Percentiles rank a stretch among this genome's conserved stretches.
phyloP scores from a whole-genome alignment of 768 basidiomycete genomes.

The Mycena epipterygia region DNA sequence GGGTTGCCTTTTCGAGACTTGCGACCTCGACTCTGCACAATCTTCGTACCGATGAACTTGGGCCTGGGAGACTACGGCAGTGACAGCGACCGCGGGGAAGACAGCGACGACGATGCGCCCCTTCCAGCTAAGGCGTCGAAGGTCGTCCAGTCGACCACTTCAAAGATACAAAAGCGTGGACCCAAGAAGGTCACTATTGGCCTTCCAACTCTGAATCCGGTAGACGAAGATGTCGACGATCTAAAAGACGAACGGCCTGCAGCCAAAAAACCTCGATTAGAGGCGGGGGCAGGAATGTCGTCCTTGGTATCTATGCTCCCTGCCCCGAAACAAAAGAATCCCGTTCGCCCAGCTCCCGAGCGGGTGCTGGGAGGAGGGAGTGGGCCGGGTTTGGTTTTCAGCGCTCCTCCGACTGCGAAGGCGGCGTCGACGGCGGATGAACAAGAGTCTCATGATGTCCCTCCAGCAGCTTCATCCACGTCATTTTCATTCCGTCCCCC shows the following conservation, averaged over 20 bases:
- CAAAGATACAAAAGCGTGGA: conserved; percentile 52
- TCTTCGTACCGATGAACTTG: conserved; percentile 64
- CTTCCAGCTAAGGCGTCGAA: background rate
- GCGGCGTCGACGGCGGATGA: conserved; percentile 44
- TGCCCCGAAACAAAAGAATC: conserved; percentile 71
- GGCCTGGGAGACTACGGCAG: conserved; percentile 86
- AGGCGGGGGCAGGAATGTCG: conserved; percentile 71
- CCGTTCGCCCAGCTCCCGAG: conserved; percentile 57
- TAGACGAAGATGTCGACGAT: conserved; percentile 54
- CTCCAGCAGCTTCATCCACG: conserved; percentile 35
- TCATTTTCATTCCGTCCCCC: conserved; percentile 70
- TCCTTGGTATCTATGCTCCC: conserved; percentile 82
- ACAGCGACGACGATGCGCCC: conserved; percentile 53
- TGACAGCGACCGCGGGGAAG: conserved; percentile 73
- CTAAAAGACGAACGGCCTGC: conserved; percentile 59
- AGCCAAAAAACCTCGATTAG: conserved; percentile 70
- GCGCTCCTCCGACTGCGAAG: conserved; percentile 43
- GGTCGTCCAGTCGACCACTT: conserved; percentile 23
- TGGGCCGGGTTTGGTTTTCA: conserved; percentile 75
- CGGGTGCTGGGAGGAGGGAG: conserved; percentile 76
- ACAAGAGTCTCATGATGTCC: conserved; percentile 30
- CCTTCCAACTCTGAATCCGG: conserved; percentile 61
- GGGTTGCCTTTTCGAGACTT: conserved; percentile 22
- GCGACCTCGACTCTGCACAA: background rate
- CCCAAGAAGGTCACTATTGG: conserved; percentile 75